Evolutionary conservation across 495 filamentous ascomycete species (phyloP), one percentile per base, ranked within the genome.

Genomic region (Penicillium chermesinum): DNA sequence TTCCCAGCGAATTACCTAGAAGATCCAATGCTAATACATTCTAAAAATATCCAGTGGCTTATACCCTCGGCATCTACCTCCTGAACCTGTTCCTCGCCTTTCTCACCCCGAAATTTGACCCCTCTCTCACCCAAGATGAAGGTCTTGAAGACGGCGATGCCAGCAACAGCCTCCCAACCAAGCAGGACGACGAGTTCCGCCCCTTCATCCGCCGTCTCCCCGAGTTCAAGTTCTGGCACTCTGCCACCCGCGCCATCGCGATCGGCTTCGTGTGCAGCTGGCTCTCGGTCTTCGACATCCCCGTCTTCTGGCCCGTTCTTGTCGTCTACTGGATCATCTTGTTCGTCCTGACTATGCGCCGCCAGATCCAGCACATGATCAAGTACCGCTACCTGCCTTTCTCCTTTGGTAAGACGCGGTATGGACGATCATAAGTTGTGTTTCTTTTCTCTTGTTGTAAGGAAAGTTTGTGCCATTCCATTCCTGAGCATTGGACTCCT

Each of bases 281-380:
- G 91, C 91, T 95, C 69, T 67, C 83, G 56, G 73, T 95, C 57
- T 97, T 96, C 66, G 85, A 98, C 69, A 85, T 98, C 59, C 93
- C 93, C 1, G 93, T 98, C 27, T 98, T 97, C 79, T 98, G 93
- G 93, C 93, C 93, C 37, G 90, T 98, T 16, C 69, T 97, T 69
- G 90, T 98, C 41, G 83, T 97, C 65, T 98, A 98, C 76, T 98
- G 94, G 89, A 78, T 97, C 57, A 94, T 98, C 59, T 75, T 98
- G 50, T 96, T 97, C 60, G 76, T 86, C 52, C 71, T 98, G 66
- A 98, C 93, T 14, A 98, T 98, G 93, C 80, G 93, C 62, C 85
- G 90, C 70, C 93, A 98, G 72, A 98, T 98, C 50, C 93, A 98
- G 76, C 91, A 96, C 71, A 98, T 98, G 93, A 96, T 98, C 82